These are phyloP conservation scores for Penicillium sp. DNA, from an alignment of 2,329 filamentous ascomycete genomes.

Conservation along the genomic window DNA sequence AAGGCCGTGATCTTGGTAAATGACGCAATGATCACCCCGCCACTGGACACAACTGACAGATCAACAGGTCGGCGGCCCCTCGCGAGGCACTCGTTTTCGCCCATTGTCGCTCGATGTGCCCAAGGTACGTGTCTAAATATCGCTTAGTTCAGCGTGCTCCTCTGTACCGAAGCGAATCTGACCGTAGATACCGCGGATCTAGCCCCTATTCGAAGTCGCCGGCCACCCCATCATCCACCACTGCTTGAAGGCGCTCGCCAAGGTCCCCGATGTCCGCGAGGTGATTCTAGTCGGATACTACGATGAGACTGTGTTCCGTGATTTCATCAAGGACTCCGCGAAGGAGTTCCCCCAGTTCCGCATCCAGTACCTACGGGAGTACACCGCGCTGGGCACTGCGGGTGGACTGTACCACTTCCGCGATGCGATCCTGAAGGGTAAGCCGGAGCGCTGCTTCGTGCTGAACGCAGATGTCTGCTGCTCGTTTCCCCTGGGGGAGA, in stretches of 20 bases:
- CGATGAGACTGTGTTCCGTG: constrained; percentile 92
- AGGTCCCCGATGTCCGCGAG: constrained; percentile 88
- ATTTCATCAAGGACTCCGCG: constrained; percentile 91
- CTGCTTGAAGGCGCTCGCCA: constrained; percentile 86
- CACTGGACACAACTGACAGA: constrained; percentile 29
- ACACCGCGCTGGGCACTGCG: constrained; percentile 91
- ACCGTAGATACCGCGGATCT: constrained; percentile 9
- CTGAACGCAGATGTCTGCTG: constrained; percentile 98
- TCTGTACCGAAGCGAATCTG: constrained; percentile 6
- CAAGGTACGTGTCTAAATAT: constrained; percentile 61
- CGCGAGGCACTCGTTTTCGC: constrained; percentile 90
- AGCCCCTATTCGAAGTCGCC: constrained; percentile 97
- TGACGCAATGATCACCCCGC: constrained; percentile 10
- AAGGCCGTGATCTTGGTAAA: constrained; percentile 92
- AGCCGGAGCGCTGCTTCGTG: constrained; percentile 92
- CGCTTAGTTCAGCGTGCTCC: constrained; percentile 17
- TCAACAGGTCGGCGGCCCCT: constrained; percentile 83
- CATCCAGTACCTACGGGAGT: constrained; percentile 95
- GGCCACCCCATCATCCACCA: constrained; percentile 98
- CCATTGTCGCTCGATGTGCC: constrained; percentile 93
- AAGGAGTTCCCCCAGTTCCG: constrained; percentile 81
- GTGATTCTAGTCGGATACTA: constrained; percentile 99
- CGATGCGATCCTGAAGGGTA: constrained; percentile 94
- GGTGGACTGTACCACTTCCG: constrained; percentile 98
- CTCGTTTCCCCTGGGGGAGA: constrained; percentile 92